A percentile compares a stretch with the other conserved stretches of the same genome.
phyloP scores from a whole-genome alignment of 116 monocot species.

The Zostera marina region DNA sequence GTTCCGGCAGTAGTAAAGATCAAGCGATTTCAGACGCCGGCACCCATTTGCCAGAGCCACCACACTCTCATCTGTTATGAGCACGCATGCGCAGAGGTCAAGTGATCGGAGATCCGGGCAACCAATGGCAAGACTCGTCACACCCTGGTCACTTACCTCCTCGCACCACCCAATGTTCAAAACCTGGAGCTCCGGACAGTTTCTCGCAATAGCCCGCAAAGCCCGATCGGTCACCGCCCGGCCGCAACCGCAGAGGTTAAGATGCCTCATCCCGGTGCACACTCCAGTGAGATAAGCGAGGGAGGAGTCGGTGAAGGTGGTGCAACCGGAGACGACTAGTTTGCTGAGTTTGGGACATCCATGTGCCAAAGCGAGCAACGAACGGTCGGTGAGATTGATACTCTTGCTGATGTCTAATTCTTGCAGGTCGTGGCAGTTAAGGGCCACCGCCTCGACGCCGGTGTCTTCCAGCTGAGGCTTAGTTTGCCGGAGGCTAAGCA shows the following conservation, averaged over 20 bases:
- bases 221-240: conserved; percentile 71
- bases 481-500: conserved; percentile 48
- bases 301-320: conserved; percentile 60
- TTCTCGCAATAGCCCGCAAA: conserved; percentile 69
- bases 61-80: conserved; percentile 97
- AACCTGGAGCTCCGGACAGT: conserved; percentile 48
- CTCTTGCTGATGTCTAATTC: conserved; percentile 90
- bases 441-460: conserved; percentile 59
- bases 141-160: conserved; percentile 62
- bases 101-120: conserved; percentile 70
- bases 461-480: conserved; percentile 66
- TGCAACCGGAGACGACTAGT: conserved; percentile 81
- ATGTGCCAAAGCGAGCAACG: conserved; percentile 60
- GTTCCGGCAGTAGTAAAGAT: conserved; percentile 87
- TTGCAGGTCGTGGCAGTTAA: conserved; percentile 53
- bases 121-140: conserved; percentile 54
- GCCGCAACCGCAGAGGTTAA: conserved; percentile 92
- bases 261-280: conserved; percentile 43
- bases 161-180: conserved; percentile 96
- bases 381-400: conserved; percentile 45
- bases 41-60: conserved; percentile 75
- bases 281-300: conserved; percentile 42
- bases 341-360: conserved; percentile 57
- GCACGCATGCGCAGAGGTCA: conserved; percentile 83
- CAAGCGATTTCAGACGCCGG: conserved; percentile 49